Percentiles rank a stretch among this genome's conserved stretches.
These are phyloP conservation scores for Phanerochaete sordida DNA, from an alignment of 768 basidiomycete species.

Conservation along the genomic window DNA sequence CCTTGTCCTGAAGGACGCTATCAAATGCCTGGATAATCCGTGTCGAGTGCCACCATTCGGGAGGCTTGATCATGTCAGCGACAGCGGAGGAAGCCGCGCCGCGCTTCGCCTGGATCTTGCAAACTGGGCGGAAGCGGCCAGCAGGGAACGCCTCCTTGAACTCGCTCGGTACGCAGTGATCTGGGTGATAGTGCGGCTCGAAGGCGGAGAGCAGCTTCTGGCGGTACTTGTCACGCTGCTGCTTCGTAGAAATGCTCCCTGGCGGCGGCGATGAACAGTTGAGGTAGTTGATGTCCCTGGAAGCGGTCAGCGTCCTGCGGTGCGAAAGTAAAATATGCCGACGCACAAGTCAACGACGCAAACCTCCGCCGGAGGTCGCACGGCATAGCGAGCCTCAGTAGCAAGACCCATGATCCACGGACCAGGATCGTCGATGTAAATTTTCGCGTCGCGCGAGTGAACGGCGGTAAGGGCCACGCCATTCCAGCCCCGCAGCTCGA, in stretches of 20 bases:
- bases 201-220: constrained; percentile 74
- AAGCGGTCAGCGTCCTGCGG: background rate
- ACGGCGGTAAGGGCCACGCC: constrained; percentile 81
- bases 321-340: constrained; percentile 12
- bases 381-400: constrained; percentile 78
- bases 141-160: constrained; percentile 95
- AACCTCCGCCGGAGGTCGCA: constrained; percentile 74
- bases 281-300: constrained; percentile 37
- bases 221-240: constrained; percentile 78
- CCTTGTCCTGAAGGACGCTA: constrained; percentile 80
- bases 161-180: constrained; percentile 83
- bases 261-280: constrained; percentile 78
- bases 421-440: constrained; percentile 94
- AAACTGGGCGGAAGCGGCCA: constrained; percentile 85
- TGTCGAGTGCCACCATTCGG: constrained; percentile 93
- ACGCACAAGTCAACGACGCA: constrained; percentile 67
- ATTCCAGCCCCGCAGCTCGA: constrained; percentile 91
- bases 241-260: constrained; percentile 70
- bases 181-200: constrained; percentile 86
- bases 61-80: constrained; percentile 86
- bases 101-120: constrained; percentile 86
- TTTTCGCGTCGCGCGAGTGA: constrained; percentile 86
- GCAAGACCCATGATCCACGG: constrained; percentile 94
- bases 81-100: constrained; percentile 70
- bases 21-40: constrained; percentile 91